Conservation (phyloP, 2,329 filamentous ascomycete genomes). For the Zarea fungicola region DNA sequence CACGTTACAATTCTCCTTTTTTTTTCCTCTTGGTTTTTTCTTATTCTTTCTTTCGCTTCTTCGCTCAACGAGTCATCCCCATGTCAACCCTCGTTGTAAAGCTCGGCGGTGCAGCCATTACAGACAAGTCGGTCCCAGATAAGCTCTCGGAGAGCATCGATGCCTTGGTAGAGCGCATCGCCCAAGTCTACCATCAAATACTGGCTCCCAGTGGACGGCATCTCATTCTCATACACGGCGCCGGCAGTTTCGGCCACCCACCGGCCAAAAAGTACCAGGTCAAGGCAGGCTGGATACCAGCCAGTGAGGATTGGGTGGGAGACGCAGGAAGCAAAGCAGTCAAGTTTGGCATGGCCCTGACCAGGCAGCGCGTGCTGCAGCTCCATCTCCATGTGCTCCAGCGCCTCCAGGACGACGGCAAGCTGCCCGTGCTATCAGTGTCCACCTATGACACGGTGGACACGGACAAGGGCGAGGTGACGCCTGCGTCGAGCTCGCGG, state of each 20-base stretch:
- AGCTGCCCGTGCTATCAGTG: conserved; percentile 10
- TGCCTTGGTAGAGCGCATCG: conserved; percentile 1
- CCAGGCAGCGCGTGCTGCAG: conserved; percentile 11
- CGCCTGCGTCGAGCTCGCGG: neutral
- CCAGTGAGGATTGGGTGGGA: neutral
- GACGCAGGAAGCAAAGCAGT: neutral
- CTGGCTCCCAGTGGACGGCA: neutral
- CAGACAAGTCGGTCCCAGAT: conserved; percentile 8
- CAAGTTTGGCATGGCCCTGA: conserved; percentile 13
- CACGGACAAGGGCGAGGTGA: conserved; percentile 2
- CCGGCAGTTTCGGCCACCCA: conserved; percentile 13
- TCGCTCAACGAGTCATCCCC: neutral
- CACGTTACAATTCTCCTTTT: too few species aligned
- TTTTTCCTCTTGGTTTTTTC: too few species aligned
- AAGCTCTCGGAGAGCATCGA: conserved; percentile 6
- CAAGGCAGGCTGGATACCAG: conserved; percentile 7
- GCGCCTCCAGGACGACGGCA: neutral
- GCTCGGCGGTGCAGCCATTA: conserved; percentile 14
- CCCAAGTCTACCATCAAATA: conserved; percentile 3
- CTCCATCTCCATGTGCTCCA: conserved; percentile 4
- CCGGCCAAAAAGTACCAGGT: conserved; percentile 13
- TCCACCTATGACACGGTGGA: conserved; percentile 13
- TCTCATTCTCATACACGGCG: conserved; percentile 10
- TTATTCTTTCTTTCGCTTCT: neutral
- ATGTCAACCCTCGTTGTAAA: conserved; percentile 12